Evolutionary conservation across 306 rosid genomes (phyloP).

Genomic region (Comarum palustre): DNA sequence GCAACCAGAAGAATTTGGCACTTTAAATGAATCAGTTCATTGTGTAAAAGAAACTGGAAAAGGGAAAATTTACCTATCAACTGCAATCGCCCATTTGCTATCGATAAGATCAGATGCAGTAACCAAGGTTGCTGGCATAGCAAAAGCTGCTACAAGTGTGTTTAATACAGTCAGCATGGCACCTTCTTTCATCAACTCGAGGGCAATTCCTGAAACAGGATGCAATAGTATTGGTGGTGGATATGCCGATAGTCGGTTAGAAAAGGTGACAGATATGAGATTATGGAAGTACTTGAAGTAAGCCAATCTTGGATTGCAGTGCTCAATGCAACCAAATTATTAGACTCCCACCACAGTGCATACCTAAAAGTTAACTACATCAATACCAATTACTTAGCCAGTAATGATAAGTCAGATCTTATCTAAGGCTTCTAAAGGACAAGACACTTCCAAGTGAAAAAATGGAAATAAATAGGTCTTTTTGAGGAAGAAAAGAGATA

Average conservation of each 20-base stretch:
- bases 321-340: conserved; percentile 49
- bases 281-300: conserved; percentile 37
- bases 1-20: background rate
- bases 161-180: conserved; percentile 65
- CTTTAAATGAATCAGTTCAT: background rate
- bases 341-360: conserved; percentile 45
- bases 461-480: background rate
- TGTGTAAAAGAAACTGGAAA: background rate
- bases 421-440: background rate
- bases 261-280: conserved; percentile 11
- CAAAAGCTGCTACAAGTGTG: conserved; percentile 54
- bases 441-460: background rate
- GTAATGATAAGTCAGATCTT: background rate
- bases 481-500: background rate
- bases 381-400: background rate
- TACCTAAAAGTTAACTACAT: conserved; percentile 38
- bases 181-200: conserved; percentile 51
- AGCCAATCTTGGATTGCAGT: conserved; percentile 55
- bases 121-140: conserved; percentile 64
- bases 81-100: conserved; percentile 64
- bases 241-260: conserved; percentile 20
- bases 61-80: conserved; percentile 47
- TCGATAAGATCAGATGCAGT: conserved; percentile 58
- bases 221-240: conserved; percentile 19
- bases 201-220: conserved; percentile 34